Evolutionary conservation across 129 eudicot species (phyloP).

Genomic region (Logfia minima): DNA sequence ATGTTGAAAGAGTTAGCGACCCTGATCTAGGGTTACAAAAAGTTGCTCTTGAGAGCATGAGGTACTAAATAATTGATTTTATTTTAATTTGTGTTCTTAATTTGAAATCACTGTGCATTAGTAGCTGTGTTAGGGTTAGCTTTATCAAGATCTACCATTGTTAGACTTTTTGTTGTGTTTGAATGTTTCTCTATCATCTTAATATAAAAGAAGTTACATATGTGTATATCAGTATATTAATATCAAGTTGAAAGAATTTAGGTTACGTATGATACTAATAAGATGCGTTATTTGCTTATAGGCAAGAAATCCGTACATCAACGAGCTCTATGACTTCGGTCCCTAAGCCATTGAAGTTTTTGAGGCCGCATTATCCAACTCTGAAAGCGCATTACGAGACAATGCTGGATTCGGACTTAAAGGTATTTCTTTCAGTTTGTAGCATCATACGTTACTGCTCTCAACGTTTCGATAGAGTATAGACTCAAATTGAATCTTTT

Average conservation of each 20-base stretch:
- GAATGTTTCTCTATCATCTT: neutral
- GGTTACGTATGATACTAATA: neutral
- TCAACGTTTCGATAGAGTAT: neutral
- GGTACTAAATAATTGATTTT: constrained; percentile 32
- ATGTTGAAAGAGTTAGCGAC: constrained; percentile 88
- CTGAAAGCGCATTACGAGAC: constrained; percentile 71
- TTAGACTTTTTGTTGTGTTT: neutral
- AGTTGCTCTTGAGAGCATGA: constrained; percentile 93
- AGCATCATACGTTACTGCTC: neutral
- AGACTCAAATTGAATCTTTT: constrained; percentile 14
- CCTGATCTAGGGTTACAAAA: constrained; percentile 74
- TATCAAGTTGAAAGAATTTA: neutral
- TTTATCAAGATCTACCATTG: neutral
- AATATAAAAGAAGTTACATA: neutral
- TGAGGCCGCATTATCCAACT: constrained; percentile 93
- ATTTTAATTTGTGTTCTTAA: neutral
- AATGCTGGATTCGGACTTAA: constrained; percentile 72
- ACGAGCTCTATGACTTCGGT: constrained; percentile 99
- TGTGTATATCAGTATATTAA: neutral
- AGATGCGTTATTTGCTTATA: constrained; percentile 17
- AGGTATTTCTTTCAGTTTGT: constrained; percentile 43
- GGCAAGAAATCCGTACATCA: constrained; percentile 89
- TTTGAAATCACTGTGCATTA: neutral
- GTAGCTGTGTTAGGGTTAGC: neutral
- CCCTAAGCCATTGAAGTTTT: constrained; percentile 91